Base-by-base conservation (phyloP, 345 rosid species). In the Salix caprea region DNA sequence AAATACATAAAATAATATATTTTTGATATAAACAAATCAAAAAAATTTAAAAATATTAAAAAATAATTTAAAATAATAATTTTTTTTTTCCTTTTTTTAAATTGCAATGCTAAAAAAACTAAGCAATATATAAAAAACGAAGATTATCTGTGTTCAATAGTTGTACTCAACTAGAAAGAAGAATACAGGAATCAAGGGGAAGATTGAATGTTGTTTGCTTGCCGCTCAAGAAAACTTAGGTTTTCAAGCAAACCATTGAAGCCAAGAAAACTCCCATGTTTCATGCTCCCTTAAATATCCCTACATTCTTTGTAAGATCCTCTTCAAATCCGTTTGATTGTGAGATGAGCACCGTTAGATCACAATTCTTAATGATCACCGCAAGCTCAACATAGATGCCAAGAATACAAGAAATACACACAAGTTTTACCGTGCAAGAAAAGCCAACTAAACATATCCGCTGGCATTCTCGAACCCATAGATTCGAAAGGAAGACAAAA, bases 51-150 rank as follows among this genome's bases (percentile, higher is more conserved):
- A 39, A 40, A 40, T 0, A 40, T 0, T 10, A 39, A 39, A 34
- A 39, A 9, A 9, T 40, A 40, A 40, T 9, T 40, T 9, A 1
- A 40, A 40, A 0, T 9, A 8, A 40, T 0, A 6, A 7, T 1
- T 19, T 56, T 56, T 58, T 56, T 58, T 4, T 4, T 34, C 4
- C 32, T 34, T 34, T 34, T 34, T 34, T 4, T 0, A 4, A 34
- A 34, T 0, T 34, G 5, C 36, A 34, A 0, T 34, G 36, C 0
- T 42, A 2, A 42, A 40, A 42, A 42, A 0, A 42, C 3, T 2
- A 39, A 39, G 0, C 34, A 56, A 6, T 4, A 1, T 0, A 58
- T 9, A 9, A 58, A 54, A 0, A 19, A 21, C 2, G 4, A 46
- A 46, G 6, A n/a, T n/a, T 21, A 8, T 23, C 24, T 9, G 1